Percentiles rank a stretch among this genome's conserved stretches.
These are phyloP conservation scores for Macadamia tetraphylla DNA, from an alignment of 164 flowering plant species.

Conservation along the genomic window DNA sequence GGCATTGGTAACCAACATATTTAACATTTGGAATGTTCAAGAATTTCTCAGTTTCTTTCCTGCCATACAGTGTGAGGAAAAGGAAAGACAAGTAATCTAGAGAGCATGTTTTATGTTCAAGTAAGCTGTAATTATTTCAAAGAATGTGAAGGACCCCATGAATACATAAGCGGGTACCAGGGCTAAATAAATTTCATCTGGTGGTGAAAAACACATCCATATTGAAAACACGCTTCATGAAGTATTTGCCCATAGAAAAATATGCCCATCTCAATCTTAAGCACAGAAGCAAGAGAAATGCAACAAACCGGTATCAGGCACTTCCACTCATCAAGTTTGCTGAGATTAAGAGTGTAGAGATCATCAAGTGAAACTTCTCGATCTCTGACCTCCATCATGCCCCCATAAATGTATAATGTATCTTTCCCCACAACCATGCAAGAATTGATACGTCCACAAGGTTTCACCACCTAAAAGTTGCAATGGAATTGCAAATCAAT, in stretches of 20 bases:
- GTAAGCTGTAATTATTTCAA: too few species aligned
- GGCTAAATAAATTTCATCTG: background rate
- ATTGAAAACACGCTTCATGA: background rate
- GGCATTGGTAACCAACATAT: too few species aligned
- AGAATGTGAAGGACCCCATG: too few species aligned
- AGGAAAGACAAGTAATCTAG: too few species aligned
- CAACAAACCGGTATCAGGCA: constrained; percentile 84
- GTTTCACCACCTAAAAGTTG: constrained; percentile 62
- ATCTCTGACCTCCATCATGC: constrained; percentile 95
- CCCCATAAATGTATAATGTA: constrained; percentile 82
- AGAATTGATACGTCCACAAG: constrained; percentile 93
- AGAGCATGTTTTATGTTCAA: too few species aligned
- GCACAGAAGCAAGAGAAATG: constrained; percentile 4
- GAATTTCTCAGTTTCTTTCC: background rate
- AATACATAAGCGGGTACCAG: too few species aligned
- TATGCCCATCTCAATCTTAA: constrained; percentile 1
- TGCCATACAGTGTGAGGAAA: background rate
- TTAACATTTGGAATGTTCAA: too few species aligned
- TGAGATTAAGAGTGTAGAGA: constrained; percentile 78
- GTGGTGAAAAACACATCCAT: background rate
- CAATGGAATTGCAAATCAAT: constrained; percentile 5
- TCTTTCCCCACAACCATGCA: constrained; percentile 84
- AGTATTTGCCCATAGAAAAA: background rate
- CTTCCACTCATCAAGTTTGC: constrained; percentile 98
- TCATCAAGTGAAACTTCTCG: constrained; percentile 91